Base-by-base conservation (phyloP, 1,284 basidiomycete species). In the Pterulicium gracile region DNA sequence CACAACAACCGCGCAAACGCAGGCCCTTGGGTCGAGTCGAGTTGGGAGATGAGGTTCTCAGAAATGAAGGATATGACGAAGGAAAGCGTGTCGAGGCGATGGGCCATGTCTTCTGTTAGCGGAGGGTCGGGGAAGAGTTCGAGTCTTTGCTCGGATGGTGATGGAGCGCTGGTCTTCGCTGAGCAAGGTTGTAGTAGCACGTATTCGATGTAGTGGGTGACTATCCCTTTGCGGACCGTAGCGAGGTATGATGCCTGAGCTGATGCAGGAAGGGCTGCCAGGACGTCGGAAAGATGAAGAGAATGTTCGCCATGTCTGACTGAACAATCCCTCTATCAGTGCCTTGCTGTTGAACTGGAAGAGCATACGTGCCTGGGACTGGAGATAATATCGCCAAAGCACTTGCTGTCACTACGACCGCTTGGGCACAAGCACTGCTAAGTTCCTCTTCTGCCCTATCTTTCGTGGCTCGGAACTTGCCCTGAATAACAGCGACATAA, bases 381-480 rank as follows among this genome's bases (percentile, higher is more conserved):
- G 66, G 65, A 4, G 73, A 63, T 46, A 63, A 65, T 46, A 86
- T 66, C 15, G 62, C 56, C 18, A 85, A 54, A 49, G 71, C 68
- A 5, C 66, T 67, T 1, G 72, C 58, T 4, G 72, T 68, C 21
- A 82, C 55, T 1, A 67, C 55, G 18, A 89, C 60, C 53, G 77
- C 70, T 50, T 76, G 70, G 13, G 70, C 61, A 54, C 77, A 88
- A 1, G 81, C 81, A 45, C 85, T 78, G 50, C 70, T 73, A 15
- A 89, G 66, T 53, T 86, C 79, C 49, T 88, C 86, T 55, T 85
- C 79, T 3, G 75, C 62, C 23, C 74, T 32, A 32, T 32, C 27
- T 51, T 68, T 70, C 5, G 74, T 61, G 1, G 74, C 70, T 47
- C 70, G 68, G 50, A 76, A 70, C 53, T 67, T 73, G 44, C 66